phyloP scores from a whole-genome alignment of 129 eudicot genomes.

The Pulicaria dysenterica region DNA sequence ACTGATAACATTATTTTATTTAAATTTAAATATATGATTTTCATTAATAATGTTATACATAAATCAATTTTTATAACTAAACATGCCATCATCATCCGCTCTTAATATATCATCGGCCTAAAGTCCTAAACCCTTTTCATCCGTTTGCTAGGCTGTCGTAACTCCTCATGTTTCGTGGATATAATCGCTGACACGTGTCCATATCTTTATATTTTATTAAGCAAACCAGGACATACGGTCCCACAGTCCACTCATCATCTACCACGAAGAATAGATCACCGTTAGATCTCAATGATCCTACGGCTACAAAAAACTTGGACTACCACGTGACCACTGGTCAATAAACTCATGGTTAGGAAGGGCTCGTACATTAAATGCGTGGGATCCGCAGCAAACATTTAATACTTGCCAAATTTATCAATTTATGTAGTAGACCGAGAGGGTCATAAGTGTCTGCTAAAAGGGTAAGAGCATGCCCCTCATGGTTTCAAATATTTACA shows the following conservation, averaged over 20 bases:
- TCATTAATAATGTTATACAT: neutral
- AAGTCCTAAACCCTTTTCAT: neutral
- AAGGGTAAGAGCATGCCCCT: neutral
- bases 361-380: constrained; percentile 27
- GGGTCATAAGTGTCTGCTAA: constrained; percentile 25
- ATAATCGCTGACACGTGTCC: constrained; percentile 34
- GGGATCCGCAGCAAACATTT: constrained; percentile 25
- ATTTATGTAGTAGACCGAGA: neutral
- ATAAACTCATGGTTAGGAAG: constrained; percentile 39
- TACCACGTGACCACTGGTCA: constrained; percentile 36
- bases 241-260: constrained; percentile 23
- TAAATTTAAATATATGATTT: too few species aligned
- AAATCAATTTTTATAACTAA: neutral
- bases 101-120: constrained; percentile 19
- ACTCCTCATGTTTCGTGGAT: constrained; percentile 38
- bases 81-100: neutral
- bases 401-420: neutral
- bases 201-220: constrained; percentile 4
- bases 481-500: neutral
- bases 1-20: too few species aligned
- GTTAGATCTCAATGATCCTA: constrained; percentile 21
- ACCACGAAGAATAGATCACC: constrained; percentile 26
- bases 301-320: neutral
- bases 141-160: constrained; percentile 18
- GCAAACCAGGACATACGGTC: constrained; percentile 19